phyloP scores from a whole-genome alignment of 768 basidiomycete genomes.

The Udeniomyces megalosporus region DNA sequence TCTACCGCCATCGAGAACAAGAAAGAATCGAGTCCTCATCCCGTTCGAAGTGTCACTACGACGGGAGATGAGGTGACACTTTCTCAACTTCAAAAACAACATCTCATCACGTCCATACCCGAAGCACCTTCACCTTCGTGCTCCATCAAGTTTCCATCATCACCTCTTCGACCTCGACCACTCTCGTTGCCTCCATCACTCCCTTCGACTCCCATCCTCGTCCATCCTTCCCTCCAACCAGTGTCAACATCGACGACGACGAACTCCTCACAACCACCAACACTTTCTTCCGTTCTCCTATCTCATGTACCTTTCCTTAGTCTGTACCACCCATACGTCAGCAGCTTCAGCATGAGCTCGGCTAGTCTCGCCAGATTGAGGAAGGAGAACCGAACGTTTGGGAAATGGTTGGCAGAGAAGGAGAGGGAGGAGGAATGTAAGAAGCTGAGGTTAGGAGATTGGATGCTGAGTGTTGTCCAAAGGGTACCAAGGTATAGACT shows the following conservation, averaged over 20 bases:
- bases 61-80: too few species aligned
- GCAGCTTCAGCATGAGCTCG: conserved; percentile 54
- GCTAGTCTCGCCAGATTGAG: conserved; percentile 41
- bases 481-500: conserved; percentile 74
- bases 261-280: background rate
- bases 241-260: background rate
- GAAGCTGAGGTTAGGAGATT: conserved; percentile 61
- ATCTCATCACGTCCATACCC: background rate
- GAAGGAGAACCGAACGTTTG: conserved; percentile 35
- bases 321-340: conserved; percentile 69
- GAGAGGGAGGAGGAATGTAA: conserved; percentile 56
- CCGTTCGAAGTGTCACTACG: too few species aligned
- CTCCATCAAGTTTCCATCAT: background rate
- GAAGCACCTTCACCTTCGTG: background rate
- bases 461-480: conserved; percentile 74
- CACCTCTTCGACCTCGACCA: conserved; percentile 31
- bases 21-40: background rate
- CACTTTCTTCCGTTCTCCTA: conserved; percentile 37
- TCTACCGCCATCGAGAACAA: background rate
- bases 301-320: conserved; percentile 79
- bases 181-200: background rate
- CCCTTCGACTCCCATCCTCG: background rate
- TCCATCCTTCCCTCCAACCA: background rate
- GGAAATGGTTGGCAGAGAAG: conserved; percentile 45
- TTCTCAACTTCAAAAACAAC: background rate